A percentile compares a stretch with the other conserved stretches of the same genome.
Conservation (phyloP, 1,139 yeast genomes). For the Blastobotrys malaysiensis region DNA sequence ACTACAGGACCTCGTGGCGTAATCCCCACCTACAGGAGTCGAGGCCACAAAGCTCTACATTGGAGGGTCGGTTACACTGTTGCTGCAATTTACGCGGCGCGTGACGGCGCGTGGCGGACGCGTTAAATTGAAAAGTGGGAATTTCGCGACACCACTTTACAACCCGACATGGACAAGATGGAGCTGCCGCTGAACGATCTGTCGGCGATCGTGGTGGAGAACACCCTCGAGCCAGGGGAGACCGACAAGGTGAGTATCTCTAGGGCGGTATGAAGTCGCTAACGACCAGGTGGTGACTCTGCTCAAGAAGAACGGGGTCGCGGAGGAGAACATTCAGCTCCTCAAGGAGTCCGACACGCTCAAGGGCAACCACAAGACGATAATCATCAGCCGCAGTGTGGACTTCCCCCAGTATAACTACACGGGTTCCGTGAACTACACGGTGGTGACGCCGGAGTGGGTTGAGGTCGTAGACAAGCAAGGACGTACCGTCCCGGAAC, state of each 20-base stretch:
- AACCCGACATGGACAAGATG: not conserved
- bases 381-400: constrained; percentile 2
- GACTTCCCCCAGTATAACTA: constrained; percentile 6
- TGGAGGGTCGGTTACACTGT: too few species aligned
- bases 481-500: constrained; percentile 42
- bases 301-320: not conserved
- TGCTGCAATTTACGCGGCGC: too few species aligned
- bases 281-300: not conserved
- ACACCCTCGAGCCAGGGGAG: not conserved
- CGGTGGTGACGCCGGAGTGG: constrained; percentile 67
- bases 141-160: not conserved
- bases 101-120: not conserved
- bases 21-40: too few species aligned
- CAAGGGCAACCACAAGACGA: not conserved
- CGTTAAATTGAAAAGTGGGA: not conserved
- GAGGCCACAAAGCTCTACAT: too few species aligned
- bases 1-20: too few species aligned
- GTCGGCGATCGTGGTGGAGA: not conserved
- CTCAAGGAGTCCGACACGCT: not conserved
- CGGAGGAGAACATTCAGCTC: not conserved
- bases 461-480: constrained; percentile 45
- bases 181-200: not conserved
- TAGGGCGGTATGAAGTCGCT: not conserved
- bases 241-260: not conserved
- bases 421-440: constrained; percentile 35